Evolutionary conservation across 768 basidiomycete species (phyloP).

Genomic region (Candolleomyces aberdarensis): DNA sequence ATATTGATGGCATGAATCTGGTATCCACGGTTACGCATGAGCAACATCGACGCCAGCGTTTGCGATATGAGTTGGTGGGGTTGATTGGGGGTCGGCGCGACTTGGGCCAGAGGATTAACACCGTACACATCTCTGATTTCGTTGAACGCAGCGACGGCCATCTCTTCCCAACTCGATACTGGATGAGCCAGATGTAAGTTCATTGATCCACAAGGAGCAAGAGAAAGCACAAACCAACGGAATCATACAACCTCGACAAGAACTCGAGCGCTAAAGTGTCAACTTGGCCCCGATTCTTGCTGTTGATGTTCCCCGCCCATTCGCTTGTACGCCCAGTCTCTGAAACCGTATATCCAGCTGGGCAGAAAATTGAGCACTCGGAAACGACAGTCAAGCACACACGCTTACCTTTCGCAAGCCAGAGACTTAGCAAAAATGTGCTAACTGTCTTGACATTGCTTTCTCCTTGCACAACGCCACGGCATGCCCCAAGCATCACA

Average conservation of each 20-base stretch:
- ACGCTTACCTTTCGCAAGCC: slow-evolving; percentile 1
- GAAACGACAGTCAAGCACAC: not conserved
- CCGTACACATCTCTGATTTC: not conserved
- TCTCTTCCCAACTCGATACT: not conserved
- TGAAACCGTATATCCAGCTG: not conserved
- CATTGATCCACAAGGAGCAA: not conserved
- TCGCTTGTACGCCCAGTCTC: not conserved
- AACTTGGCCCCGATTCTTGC: not conserved
- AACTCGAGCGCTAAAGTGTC: not conserved
- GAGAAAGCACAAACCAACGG: not conserved
- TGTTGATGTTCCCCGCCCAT: not conserved
- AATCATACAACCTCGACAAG: not conserved
- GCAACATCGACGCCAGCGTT: too few relatives aligned
- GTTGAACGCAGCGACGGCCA: not conserved
- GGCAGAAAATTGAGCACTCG: not conserved
- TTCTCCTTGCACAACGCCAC: not conserved
- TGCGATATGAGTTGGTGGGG: too few relatives aligned
- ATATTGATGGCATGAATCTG: too few relatives aligned
- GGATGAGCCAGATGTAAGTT: not conserved
- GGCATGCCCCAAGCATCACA: not conserved
- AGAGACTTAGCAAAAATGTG: not conserved
- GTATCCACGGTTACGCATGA: too few relatives aligned
- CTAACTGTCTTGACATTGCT: not conserved
- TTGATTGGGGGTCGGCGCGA: too few relatives aligned
- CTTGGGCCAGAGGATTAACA: too few relatives aligned